These are phyloP conservation scores for Pleurotus platypus DNA, from an alignment of 768 basidiomycete species.

Conservation along the genomic window DNA sequence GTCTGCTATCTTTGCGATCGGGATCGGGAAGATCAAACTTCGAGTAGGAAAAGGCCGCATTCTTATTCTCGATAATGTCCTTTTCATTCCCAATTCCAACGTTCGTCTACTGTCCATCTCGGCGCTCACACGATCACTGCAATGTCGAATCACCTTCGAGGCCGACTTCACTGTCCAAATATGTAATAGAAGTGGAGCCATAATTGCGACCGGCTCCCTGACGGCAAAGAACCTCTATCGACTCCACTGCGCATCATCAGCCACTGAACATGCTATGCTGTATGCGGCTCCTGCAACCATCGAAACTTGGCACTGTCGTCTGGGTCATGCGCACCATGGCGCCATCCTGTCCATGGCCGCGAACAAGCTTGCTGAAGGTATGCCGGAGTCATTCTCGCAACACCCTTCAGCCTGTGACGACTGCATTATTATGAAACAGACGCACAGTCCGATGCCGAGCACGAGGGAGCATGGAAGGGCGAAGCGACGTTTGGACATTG, in stretches of 20 bases:
- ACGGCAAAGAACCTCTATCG: conserved; percentile 5
- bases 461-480: conserved; percentile 1
- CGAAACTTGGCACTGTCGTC: conserved; percentile 14
- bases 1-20: conserved; percentile 13
- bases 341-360: conserved; percentile 9
- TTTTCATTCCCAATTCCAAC: conserved; percentile 13
- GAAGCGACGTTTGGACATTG: conserved; percentile 6
- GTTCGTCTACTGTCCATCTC: conserved; percentile 17
- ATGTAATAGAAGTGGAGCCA: not conserved
- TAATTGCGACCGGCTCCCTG: conserved; percentile 8
- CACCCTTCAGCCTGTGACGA: conserved; percentile 11
- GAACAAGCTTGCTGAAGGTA: conserved; percentile 10
- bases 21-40: conserved; percentile 14
- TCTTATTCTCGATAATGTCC: conserved; percentile 10
- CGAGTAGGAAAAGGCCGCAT: conserved; percentile 8
- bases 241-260: not conserved
- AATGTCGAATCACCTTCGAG: conserved; percentile 1
- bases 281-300: conserved; percentile 4
- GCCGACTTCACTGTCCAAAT: not conserved
- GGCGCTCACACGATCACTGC: conserved; percentile 3
- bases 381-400: conserved; percentile 12
- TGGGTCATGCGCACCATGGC: conserved; percentile 14
- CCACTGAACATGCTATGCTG: conserved; percentile 5
- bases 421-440: conserved; percentile 16
- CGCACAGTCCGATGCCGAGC: conserved; percentile 11